Conservation (phyloP, 768 basidiomycete species). For the Boletus coccyginus region DNA sequence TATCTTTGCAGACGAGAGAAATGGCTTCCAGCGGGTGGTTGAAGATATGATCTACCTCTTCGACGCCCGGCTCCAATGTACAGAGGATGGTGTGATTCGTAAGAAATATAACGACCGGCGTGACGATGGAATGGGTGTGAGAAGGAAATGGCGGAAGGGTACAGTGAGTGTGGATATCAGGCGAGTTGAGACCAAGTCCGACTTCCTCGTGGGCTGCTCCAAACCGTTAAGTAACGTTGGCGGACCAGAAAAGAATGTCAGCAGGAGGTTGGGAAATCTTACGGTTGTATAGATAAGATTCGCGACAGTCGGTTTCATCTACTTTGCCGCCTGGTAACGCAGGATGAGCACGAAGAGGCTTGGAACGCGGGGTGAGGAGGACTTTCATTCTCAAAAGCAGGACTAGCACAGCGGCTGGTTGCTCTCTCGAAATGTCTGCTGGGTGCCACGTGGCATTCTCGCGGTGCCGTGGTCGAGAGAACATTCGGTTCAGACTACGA, state of each 20-base stretch:
- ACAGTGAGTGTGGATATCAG: slow-evolving; percentile 58
- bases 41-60: slow-evolving; percentile 80
- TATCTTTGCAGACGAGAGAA: not conserved
- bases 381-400: slow-evolving; percentile 74
- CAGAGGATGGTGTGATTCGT: slow-evolving; percentile 50
- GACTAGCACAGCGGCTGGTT: slow-evolving; percentile 75
- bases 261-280: slow-evolving; percentile 27
- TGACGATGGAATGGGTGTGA: slow-evolving; percentile 65
- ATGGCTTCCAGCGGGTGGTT: slow-evolving; percentile 73
- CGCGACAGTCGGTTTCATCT: slow-evolving; percentile 55
- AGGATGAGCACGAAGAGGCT: slow-evolving; percentile 67
- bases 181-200: slow-evolving; percentile 54
- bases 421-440: slow-evolving; percentile 32
- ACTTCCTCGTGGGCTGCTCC: slow-evolving; percentile 90
- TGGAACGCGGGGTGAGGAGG: slow-evolving; percentile 83
- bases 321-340: slow-evolving; percentile 81
- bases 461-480: too few relatives aligned
- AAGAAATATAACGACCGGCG: slow-evolving; percentile 73
- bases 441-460: not conserved
- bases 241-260: not conserved
- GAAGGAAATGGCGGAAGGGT: slow-evolving; percentile 67
- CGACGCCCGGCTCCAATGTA: slow-evolving; percentile 50
- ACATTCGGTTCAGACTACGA: too few relatives aligned
- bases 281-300: slow-evolving; percentile 74
- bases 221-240: slow-evolving; percentile 40